Percentiles rank a stretch among this genome's conserved stretches.
These are phyloP conservation scores for Pelargonium cotyledonis DNA, from an alignment of 441 rosid genomes.

Conservation along the genomic window DNA sequence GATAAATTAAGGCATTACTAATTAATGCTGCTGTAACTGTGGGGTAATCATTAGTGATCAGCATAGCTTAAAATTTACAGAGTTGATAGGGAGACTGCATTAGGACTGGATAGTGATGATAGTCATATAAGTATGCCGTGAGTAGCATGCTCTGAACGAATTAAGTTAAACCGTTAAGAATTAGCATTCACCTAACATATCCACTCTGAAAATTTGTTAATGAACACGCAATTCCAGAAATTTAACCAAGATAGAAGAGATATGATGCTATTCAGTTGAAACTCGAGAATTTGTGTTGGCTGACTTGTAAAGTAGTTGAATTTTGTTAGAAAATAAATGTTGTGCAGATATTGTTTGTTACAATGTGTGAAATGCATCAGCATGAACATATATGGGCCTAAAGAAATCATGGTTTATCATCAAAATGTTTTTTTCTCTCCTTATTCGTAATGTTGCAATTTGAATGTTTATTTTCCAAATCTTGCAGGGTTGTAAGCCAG, in stretches of 20 bases:
- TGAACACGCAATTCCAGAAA: not conserved
- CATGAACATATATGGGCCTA: not conserved
- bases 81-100: too few species aligned
- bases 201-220: not conserved
- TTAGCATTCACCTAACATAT: not conserved
- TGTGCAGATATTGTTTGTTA: too few species aligned
- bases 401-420: not conserved
- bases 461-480: slow-evolving; percentile 5
- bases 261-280: not conserved
- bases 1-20: too few species aligned
- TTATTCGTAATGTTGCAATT: not conserved
- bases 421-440: not conserved
- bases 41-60: not conserved
- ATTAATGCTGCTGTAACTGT: not conserved
- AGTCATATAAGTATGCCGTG: too few species aligned
- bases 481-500: slow-evolving; percentile 56
- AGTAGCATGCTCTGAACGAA: not conserved
- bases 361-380: not conserved
- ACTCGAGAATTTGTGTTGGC: not conserved
- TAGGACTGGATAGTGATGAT: too few species aligned
- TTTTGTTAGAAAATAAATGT: not conserved
- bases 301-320: not conserved
- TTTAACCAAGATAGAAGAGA: not conserved
- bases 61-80: not conserved
- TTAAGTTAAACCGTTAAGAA: not conserved